Evolutionary conservation across 2,329 filamentous ascomycete genomes (phyloP), one percentile per base, ranked within the genome.

Genomic region (Fusarium virguliforme): DNA sequence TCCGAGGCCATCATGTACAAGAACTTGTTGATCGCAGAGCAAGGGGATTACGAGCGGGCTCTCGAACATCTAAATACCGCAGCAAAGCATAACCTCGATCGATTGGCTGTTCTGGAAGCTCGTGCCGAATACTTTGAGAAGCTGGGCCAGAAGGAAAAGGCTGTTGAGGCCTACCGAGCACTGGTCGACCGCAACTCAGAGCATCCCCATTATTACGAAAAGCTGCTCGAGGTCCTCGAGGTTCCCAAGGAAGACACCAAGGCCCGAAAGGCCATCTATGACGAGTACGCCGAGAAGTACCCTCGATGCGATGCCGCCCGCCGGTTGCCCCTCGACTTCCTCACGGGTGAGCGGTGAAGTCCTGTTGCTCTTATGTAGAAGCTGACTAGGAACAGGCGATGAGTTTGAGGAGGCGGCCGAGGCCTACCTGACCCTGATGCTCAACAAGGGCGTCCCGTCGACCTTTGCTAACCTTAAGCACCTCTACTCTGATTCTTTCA

Each of bases 401-500:
- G 90, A 91, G 5, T 99, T 99, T 83, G 88, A 88, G 77, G 83
- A 90, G 74, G 91, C 93, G 26, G 95, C 92, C 8, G 91, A 94
- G 78, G 82, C 84, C 24, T 99, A 99, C 79, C 81, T 99, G 67
- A 88, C 91, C 56, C 87, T 91, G 32, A 97, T 97, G 92, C 86
- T 99, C 62, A 90, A 92, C 81, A 97, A 95, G 82, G 96, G 95
- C 10, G 93, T 98, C 4, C 95, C 96, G 2, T 99, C 96, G 3
- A 95, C 95, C 4, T 99, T 99, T 81, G 94, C 94, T 37, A 99
- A 98, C 81, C 87, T 99, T 67, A 99, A 99, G 84, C 91, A 97
- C 73, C 87, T 99, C 24, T 99, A 98, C 83, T 86, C 86, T 13
- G 91, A 97, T 79, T 74, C 87, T 1, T 87, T 83, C 74, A 99